Evolutionary conservation across 2,329 filamentous ascomycete genomes (phyloP), one percentile per base, ranked within the genome.

Genomic region (Nemania abortiva): DNA sequence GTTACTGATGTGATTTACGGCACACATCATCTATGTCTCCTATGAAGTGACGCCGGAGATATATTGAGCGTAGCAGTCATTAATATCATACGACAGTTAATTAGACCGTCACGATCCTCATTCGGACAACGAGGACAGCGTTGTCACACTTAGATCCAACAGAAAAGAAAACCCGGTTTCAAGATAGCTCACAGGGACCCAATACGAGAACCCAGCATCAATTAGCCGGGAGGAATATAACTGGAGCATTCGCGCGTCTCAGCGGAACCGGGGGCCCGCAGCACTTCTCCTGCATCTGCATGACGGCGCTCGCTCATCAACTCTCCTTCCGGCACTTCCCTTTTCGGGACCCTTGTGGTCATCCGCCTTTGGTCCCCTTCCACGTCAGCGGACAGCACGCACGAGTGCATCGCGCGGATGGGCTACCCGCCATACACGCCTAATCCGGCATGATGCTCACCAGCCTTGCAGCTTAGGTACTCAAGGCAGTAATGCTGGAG

Each of bases 281-380:
- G 9, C 66, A 52, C 42, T 24, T 18, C n/a, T n/a, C n/a, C n/a
- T n/a, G n/a, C n/a, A n/a, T 50, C 31, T 58, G 62, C 66, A 47
- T 61, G 56, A 61, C 60, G 15, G 18, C 24, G 18, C 20, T 39
- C 62, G 42, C n/a, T n/a, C n/a, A n/a, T 66, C 42, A 42, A 20
- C 34, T 50, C 60, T 70, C 56, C 60, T 62, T 70, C 68, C 68
- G 68, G 61, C 47, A 55, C 53, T 70, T 65, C 68, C 65, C 11
- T 20, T 70, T 70, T 68, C 29, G 68, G 61, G 13, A n/a, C 47
- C 45, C 1, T 29, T 13, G 18, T 31, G 29, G 29, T n/a, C 37
- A 4, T 5, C 58, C 24, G 18, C 22, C n/a, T n/a, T 45, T n/a
- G 15, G 5, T 29, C 13, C n/a, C 15, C 27, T n/a, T 24, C 31